Percentiles rank a stretch among this genome's conserved stretches.
These are phyloP conservation scores for Cucumis cinereus DNA, from an alignment of 306 rosid genomes.

Conservation along the genomic window DNA sequence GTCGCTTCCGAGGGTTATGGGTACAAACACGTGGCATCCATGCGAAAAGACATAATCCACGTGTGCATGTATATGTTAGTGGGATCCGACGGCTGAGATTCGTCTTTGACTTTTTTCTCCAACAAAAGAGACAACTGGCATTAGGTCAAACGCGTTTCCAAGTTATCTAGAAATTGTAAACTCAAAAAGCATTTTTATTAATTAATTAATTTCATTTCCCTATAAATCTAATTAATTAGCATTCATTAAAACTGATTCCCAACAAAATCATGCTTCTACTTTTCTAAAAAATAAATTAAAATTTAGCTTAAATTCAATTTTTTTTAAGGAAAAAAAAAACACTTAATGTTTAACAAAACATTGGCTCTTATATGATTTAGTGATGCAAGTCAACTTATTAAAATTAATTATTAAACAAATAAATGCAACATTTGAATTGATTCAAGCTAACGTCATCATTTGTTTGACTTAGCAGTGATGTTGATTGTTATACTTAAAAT, in stretches of 20 bases:
- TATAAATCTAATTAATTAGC: slow-evolving; percentile 2
- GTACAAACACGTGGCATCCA: neutral
- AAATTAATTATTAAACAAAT: too few relatives aligned
- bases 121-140: neutral
- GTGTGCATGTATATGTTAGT: neutral
- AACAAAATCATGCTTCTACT: neutral
- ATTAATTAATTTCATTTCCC: neutral
- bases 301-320: too few relatives aligned
- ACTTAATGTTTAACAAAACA: too few relatives aligned
- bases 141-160: neutral
- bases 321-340: too few relatives aligned
- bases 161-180: neutral
- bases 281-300: too few relatives aligned
- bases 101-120: neutral
- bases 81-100: neutral
- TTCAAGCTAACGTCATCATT: too few relatives aligned
- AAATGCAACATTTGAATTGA: too few relatives aligned
- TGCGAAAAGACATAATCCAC: neutral
- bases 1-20: neutral
- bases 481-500: too few relatives aligned
- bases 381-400: too few relatives aligned
- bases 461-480: too few relatives aligned
- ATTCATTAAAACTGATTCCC: neutral
- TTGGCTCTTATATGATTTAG: too few relatives aligned
- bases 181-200: neutral